A percentile compares a stretch with the other conserved stretches of the same genome.
phyloP scores from a whole-genome alignment of 352 stramenopile species.

The Globisporangium nagaii region DNA sequence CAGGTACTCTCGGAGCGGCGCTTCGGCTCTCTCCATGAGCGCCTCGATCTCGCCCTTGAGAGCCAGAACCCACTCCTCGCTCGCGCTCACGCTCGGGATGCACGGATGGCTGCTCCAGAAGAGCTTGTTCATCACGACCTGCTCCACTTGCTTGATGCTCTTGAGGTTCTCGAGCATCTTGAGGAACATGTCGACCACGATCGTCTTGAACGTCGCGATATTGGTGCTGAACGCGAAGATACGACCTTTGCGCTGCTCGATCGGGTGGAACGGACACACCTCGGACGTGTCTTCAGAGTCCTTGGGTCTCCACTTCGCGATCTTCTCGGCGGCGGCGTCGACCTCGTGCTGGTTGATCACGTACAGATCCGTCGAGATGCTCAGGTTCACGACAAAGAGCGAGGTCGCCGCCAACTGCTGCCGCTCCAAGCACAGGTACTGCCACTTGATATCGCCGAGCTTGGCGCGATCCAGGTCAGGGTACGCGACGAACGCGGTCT shows the following conservation, averaged over 20 bases:
- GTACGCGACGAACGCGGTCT: slow-evolving; percentile 62
- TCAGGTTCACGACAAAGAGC: slow-evolving; percentile 72
- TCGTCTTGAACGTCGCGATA: slow-evolving; percentile 49
- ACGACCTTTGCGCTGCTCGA: slow-evolving; percentile 39
- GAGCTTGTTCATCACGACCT: slow-evolving; percentile 92
- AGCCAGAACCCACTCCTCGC: slow-evolving; percentile 78
- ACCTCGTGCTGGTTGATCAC: slow-evolving; percentile 81
- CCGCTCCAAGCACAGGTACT: slow-evolving; percentile 69
- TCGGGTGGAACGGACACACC: slow-evolving; percentile 39
- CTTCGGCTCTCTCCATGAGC: slow-evolving; percentile 52
- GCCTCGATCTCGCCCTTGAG: slow-evolving; percentile 52
- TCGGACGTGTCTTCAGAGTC: slow-evolving; percentile 64
- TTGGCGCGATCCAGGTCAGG: slow-evolving; percentile 53
- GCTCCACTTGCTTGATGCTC: slow-evolving; percentile 86
- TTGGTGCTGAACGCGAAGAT: slow-evolving; percentile 70
- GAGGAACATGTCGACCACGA: slow-evolving; percentile 64
- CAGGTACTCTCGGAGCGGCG: slow-evolving; percentile 74
- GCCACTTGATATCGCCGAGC: slow-evolving; percentile 73
- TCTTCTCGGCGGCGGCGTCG: slow-evolving; percentile 35
- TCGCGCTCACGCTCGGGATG: slow-evolving; percentile 75
- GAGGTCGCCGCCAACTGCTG: slow-evolving; percentile 53
- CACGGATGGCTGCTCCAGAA: slow-evolving; percentile 93
- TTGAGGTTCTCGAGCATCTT: slow-evolving; percentile 81
- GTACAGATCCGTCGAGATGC: slow-evolving; percentile 56
- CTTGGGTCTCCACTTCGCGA: slow-evolving; percentile 57